These are phyloP conservation scores for Russula sp. DNA, from an alignment of 768 basidiomycete species.

Conservation along the genomic window DNA sequence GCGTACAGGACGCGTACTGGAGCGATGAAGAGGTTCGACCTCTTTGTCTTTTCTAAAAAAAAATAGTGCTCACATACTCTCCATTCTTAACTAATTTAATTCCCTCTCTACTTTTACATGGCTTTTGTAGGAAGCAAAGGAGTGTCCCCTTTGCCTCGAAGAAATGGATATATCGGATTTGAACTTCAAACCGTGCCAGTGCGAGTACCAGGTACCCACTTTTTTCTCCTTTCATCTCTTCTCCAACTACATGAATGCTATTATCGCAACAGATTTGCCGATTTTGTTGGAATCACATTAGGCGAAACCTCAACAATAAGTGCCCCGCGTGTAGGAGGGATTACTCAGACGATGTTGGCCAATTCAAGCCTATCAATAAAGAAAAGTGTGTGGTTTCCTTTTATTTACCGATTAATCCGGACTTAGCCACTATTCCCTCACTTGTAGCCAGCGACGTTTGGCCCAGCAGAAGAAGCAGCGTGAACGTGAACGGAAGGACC, in stretches of 20 bases:
- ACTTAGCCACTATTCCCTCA: constrained; percentile 9
- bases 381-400: constrained; percentile 73
- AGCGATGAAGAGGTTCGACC: constrained; percentile 77
- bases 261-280: constrained; percentile 75
- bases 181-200: constrained; percentile 98
- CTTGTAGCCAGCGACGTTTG: constrained; percentile 80
- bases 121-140: constrained; percentile 80
- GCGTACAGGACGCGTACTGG: constrained; percentile 96
- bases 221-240: neutral
- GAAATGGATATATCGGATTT: constrained; percentile 99
- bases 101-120: neutral
- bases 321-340: constrained; percentile 94
- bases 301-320: constrained; percentile 89
- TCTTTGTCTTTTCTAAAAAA: constrained; percentile 33
- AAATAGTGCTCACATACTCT: neutral
- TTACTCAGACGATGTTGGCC: constrained; percentile 88
- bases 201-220: constrained; percentile 84
- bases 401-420: neutral
- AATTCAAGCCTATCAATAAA: constrained; percentile 91
- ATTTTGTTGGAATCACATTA: constrained; percentile 99
- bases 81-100: neutral
- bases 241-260: constrained; percentile 10
- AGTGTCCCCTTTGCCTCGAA: constrained; percentile 96
- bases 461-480: constrained; percentile 93
- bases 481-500: constrained; percentile 93